Evolutionary conservation across 2,329 filamentous ascomycete species (phyloP).

Genomic region (Diaporthe ampelina): DNA sequence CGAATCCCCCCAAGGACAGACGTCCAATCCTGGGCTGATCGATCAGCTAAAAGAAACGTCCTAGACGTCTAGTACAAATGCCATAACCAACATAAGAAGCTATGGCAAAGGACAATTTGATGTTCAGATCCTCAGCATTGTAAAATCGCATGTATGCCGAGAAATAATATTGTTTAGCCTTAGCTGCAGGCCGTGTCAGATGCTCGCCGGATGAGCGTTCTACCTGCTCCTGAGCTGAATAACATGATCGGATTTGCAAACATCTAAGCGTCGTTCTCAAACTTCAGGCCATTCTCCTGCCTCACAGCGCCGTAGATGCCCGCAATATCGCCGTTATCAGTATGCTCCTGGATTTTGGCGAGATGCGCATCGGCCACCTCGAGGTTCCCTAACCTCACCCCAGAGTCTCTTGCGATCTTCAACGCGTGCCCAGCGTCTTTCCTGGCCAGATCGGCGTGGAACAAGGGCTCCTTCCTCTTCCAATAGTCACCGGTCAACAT

Average conservation of each 20-base stretch:
- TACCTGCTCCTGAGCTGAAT: too few species aligned
- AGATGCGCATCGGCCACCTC: slow-evolving; percentile 80
- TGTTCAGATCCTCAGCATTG: too few species aligned
- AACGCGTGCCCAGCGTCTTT: slow-evolving; percentile 86
- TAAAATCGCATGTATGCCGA: neutral
- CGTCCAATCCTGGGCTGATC: slow-evolving; percentile 6
- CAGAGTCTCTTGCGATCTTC: slow-evolving; percentile 73
- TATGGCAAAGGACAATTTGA: neutral
- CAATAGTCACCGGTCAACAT: slow-evolving; percentile 85
- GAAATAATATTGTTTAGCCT: neutral
- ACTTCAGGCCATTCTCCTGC: slow-evolving; percentile 80
- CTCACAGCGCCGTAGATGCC: slow-evolving; percentile 86
- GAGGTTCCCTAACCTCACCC: slow-evolving; percentile 73
- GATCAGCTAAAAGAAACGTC: neutral
- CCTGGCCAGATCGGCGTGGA: slow-evolving; percentile 83
- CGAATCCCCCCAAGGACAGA: slow-evolving; percentile 10
- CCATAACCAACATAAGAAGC: neutral
- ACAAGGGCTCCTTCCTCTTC: slow-evolving; percentile 82
- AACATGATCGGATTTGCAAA: neutral
- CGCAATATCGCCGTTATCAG: slow-evolving; percentile 80
- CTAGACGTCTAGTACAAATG: neutral
- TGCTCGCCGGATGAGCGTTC: too few species aligned
- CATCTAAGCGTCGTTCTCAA: slow-evolving; percentile 69
- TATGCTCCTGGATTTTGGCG: slow-evolving; percentile 74
- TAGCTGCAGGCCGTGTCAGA: neutral